These are phyloP conservation scores for Candida mesenterica DNA, from an alignment of 1,139 yeast species.

Conservation along the genomic window DNA sequence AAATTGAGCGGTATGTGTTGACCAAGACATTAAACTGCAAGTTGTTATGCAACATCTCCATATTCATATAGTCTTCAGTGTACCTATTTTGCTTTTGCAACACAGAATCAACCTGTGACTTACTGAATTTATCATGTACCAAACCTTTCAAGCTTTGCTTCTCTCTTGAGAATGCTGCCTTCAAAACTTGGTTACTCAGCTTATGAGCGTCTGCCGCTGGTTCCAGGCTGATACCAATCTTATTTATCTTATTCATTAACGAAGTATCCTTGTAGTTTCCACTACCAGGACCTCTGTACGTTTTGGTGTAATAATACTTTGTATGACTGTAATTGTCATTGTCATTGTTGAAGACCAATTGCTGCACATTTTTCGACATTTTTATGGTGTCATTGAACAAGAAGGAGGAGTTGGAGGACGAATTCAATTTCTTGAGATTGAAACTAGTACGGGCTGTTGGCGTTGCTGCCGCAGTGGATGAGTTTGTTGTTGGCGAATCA, in stretches of 20 bases:
- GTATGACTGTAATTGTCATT: constrained; percentile 34
- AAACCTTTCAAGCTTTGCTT: constrained; percentile 38
- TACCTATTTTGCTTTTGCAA: constrained; percentile 30
- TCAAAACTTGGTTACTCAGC: constrained; percentile 8
- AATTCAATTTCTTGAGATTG: constrained; percentile 18
- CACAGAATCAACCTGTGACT: constrained; percentile 30
- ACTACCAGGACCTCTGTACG: constrained; percentile 47
- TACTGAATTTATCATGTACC: constrained; percentile 34
- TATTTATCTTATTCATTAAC: constrained; percentile 39
- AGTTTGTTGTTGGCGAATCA: constrained; percentile 12
- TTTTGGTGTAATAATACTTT: constrained; percentile 41
- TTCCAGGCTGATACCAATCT: constrained; percentile 21
- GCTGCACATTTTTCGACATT: constrained; percentile 37
- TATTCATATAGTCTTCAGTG: constrained; percentile 38
- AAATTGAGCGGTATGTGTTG: constrained; percentile 41
- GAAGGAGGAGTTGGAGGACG: constrained; percentile 23
- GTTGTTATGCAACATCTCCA: constrained; percentile 47
- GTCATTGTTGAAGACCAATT: constrained; percentile 35
- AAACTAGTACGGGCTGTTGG: constrained; percentile 6
- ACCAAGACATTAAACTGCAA: constrained; percentile 41
- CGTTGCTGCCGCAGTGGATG: constrained; percentile 6
- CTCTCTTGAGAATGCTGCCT: constrained; percentile 15
- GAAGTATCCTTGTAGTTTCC: constrained; percentile 50
- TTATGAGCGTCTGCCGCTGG: constrained; percentile 17
- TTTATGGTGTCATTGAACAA: constrained; percentile 26